phyloP scores from a whole-genome alignment of 2,329 filamentous ascomycete genomes.

The Trichoderma sp. region DNA sequence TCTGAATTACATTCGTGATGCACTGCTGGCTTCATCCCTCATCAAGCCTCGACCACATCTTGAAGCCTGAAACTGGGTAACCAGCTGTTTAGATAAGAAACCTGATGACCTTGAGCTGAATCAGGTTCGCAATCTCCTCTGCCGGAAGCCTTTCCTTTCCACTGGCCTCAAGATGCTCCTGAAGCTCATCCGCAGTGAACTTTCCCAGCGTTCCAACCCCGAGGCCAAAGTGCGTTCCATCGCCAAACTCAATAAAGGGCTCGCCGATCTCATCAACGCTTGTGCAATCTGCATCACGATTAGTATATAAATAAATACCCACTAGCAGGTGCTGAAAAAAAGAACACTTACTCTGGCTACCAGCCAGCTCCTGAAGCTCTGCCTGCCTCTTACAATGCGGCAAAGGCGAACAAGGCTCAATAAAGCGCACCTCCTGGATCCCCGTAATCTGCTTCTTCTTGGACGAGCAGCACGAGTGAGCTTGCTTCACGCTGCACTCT shows the following conservation, averaged over 20 bases:
- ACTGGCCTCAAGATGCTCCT: not conserved
- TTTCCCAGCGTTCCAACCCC: not conserved
- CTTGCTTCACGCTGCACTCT: not conserved
- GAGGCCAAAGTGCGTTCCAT: not conserved
- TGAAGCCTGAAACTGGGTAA: not conserved
- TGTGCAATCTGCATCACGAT: not conserved
- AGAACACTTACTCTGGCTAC: not conserved
- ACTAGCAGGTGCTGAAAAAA: not conserved
- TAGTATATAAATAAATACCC: not conserved
- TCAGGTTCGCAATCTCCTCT: not conserved
- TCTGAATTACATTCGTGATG: not conserved
- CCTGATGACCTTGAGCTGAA: not conserved
- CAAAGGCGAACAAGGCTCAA: not conserved
- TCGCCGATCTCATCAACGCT: not conserved
- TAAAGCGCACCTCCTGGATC: not conserved
- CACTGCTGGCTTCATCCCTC: not conserved
- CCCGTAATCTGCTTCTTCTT: not conserved
- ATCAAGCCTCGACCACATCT: not conserved
- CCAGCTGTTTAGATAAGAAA: not conserved
- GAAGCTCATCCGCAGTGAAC: not conserved
- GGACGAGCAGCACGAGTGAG: not conserved
- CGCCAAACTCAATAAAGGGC: not conserved
- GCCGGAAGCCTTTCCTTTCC: not conserved
- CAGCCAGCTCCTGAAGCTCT: not conserved
- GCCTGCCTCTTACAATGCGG: not conserved